Evolutionary conservation across 208 protist genomes (phyloP), one percentile per base, ranked within the genome.

Genomic region (Histomonas meleagridis): DNA sequence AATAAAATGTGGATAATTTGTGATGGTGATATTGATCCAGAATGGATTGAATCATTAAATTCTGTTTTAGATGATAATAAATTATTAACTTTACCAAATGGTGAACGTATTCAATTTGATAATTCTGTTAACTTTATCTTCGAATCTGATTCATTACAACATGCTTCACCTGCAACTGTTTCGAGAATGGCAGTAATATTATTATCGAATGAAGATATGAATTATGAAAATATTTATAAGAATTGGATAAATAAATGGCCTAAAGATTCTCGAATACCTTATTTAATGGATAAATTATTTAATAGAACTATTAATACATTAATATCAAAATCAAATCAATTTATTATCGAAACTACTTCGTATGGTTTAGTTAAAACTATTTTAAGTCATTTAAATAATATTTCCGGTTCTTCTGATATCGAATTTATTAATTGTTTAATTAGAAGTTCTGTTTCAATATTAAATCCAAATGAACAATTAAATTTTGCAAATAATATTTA

Each of bases 11-110:
- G 91, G 91, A 97, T 99, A 91, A 95, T 98, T 51, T 99, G 97
- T 94, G 98, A 99, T 93, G 98, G 98, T 92, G 97, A 98, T 95
- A 96, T 99, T 91, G 98, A 99, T 92, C 97, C 98, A 0, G 97
- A 98, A 94, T 99, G 98, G 98, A 96, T 99, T 46, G 98, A 99
- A 94, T 98, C 97, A 46, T 95, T 99, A 38, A 99, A 99, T 95
- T 99, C 97, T 53, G 97, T 98, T 55, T 95, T 99, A 28, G 98
- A 99, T 94, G 97, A 99, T 94, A 99, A 99, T 94, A 95, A 96
- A 69, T 94, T 98, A 57, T 93, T 98, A 28, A 99, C 97, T 28
- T 97, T 99, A 96, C 97, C 97, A 46, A 97, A 96, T 93, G 98
- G 98, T 90, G 98, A 99, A 90, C 96, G 97, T 57, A 97, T 99